Evolutionary conservation across 352 stramenopile species (phyloP).

Genomic region (Globisporangium emineosum): DNA sequence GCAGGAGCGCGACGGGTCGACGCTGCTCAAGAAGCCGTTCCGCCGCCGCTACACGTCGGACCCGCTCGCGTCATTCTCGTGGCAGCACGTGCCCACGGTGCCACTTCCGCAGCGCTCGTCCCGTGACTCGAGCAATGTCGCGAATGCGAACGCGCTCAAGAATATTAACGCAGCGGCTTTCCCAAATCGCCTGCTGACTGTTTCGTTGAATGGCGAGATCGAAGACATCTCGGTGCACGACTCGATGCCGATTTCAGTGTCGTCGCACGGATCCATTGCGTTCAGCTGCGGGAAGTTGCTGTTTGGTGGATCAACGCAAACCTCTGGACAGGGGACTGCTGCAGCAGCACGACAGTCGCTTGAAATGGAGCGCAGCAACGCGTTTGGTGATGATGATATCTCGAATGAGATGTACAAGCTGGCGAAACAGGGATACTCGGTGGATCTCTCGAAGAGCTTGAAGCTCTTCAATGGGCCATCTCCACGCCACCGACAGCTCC

Average conservation of each 20-base stretch:
- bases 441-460: constrained; percentile 72
- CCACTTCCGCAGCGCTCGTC: constrained; percentile 4
- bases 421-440: constrained; percentile 74
- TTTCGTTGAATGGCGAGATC: constrained; percentile 68
- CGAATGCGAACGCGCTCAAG: constrained; percentile 27
- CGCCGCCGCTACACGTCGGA: constrained; percentile 74
- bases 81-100: constrained; percentile 48
- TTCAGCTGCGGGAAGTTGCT: constrained; percentile 77
- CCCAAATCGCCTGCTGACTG: constrained; percentile 76
- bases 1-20: constrained; percentile 38
- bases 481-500: constrained; percentile 45
- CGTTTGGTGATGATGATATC: constrained; percentile 56
- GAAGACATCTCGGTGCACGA: constrained; percentile 87
- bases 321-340: constrained; percentile 30
- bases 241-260: constrained; percentile 80
- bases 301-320: constrained; percentile 44
- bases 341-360: constrained; percentile 36
- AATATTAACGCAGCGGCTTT: constrained; percentile 55
- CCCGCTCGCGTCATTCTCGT: constrained; percentile 75
- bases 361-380: constrained; percentile 25
- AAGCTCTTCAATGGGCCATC: constrained; percentile 55
- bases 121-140: constrained; percentile 13
- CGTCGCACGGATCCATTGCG: constrained; percentile 55
- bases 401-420: constrained; percentile 73
- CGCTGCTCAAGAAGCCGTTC: constrained; percentile 70